These are phyloP conservation scores for Cordyceps militaris DNA, from an alignment of 2,329 filamentous ascomycete genomes.

Conservation along the genomic window DNA sequence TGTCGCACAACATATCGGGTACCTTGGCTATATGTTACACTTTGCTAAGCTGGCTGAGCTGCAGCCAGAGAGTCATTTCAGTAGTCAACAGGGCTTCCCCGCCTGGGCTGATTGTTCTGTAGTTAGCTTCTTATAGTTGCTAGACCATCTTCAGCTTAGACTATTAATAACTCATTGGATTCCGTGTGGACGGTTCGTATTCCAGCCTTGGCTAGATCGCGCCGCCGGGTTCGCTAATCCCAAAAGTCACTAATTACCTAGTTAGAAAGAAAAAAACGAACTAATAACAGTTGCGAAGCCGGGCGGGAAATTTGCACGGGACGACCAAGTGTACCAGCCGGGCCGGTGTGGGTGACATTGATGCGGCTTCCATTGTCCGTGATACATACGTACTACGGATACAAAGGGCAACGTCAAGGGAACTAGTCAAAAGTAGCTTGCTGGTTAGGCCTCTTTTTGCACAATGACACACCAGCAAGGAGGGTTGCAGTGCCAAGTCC, in stretches of 20 bases:
- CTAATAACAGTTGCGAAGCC: no score
- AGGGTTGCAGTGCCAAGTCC: not conserved
- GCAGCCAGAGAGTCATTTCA: not conserved
- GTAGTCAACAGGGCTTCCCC: not conserved
- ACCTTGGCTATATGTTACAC: no score
- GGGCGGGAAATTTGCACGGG: not conserved
- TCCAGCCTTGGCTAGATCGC: constrained; percentile 8
- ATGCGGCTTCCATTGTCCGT: not conserved
- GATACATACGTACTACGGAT: no score
- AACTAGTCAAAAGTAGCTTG: no score
- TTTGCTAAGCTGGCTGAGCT: not conserved
- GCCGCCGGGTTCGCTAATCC: constrained; percentile 5
- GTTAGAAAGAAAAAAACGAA: no score
- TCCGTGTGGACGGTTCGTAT: not conserved
- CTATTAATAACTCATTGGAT: constrained; percentile 1
- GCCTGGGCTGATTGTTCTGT: not conserved
- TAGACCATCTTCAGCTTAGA: not conserved
- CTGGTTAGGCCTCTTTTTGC: not conserved
- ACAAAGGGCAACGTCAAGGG: no score
- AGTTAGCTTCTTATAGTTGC: not conserved
- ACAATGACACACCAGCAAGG: not conserved
- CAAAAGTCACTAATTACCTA: not conserved
- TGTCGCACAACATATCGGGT: not conserved
- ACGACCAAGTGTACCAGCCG: not conserved
- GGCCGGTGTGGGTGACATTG: not conserved